phyloP scores from a whole-genome alignment of 1,139 yeast genomes.

The Williopsis jadinii region DNA sequence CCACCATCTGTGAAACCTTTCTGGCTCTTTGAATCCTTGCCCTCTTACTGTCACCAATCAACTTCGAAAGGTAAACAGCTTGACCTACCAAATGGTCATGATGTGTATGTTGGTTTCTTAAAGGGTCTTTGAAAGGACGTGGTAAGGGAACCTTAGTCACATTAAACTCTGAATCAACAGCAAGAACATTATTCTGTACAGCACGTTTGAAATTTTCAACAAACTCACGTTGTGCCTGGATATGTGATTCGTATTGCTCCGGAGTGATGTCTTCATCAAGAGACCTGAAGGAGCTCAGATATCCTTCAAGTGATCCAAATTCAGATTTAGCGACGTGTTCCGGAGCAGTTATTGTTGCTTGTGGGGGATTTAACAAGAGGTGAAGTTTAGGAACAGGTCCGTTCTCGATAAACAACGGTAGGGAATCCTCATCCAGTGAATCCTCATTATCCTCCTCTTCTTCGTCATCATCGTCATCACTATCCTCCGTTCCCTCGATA shows the following conservation, averaged over 20 bases:
- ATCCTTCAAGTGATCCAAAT: slow-evolving; percentile 32
- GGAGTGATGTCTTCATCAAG: slow-evolving; percentile 50
- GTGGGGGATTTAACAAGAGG: slow-evolving; percentile 45
- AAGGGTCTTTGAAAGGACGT: slow-evolving; percentile 34
- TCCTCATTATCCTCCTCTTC: slow-evolving; percentile 4
- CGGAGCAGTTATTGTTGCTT: slow-evolving; percentile 70
- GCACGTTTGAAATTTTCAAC: slow-evolving; percentile 47
- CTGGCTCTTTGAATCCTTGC: slow-evolving; percentile 63
- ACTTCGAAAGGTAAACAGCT: slow-evolving; percentile 63
- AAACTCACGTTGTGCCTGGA: slow-evolving; percentile 37
- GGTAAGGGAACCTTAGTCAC: slow-evolving; percentile 26
- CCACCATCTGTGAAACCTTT: slow-evolving; percentile 76
- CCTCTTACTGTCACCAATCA: slow-evolving; percentile 61
- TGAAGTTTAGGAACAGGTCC: slow-evolving; percentile 30
- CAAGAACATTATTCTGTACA: slow-evolving; percentile 40
- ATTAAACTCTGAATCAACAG: slow-evolving; percentile 34
- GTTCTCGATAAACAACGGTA: slow-evolving; percentile 8
- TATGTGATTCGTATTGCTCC: slow-evolving; percentile 28
- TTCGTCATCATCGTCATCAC: slow-evolving; percentile 2
- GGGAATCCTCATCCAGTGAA: slow-evolving; percentile 5
- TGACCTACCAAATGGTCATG: slow-evolving; percentile 73
- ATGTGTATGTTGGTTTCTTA: slow-evolving; percentile 42
- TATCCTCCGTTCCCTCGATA: background rate
- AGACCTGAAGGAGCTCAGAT: slow-evolving; percentile 44
- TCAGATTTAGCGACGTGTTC: slow-evolving; percentile 47